These are phyloP conservation scores for Yamadazyma trypodendri DNA, from an alignment of 1,139 yeast species.

Conservation along the genomic window DNA sequence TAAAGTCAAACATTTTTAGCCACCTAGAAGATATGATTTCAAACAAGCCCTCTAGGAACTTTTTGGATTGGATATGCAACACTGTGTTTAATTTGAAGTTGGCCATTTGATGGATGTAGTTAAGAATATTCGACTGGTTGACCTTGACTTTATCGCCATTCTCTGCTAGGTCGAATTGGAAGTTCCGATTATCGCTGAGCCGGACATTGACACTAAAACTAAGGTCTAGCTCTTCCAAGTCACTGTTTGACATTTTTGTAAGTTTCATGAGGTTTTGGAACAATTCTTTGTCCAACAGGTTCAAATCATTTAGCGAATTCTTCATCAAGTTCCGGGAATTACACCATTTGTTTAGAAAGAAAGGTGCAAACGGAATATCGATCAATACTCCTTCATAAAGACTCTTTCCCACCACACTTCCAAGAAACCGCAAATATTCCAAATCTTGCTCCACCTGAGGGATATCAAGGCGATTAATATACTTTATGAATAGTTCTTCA, in stretches of 20 bases:
- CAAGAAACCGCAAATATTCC: slow-evolving; percentile 59
- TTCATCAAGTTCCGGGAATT: slow-evolving; percentile 32
- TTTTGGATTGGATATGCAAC: slow-evolving; percentile 55
- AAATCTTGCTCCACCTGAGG: slow-evolving; percentile 33
- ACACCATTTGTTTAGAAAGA: slow-evolving; percentile 76
- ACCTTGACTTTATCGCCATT: slow-evolving; percentile 59
- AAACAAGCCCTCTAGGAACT: slow-evolving; percentile 71
- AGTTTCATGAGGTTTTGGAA: slow-evolving; percentile 66
- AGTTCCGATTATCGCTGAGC: slow-evolving; percentile 22
- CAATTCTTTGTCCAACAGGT: slow-evolving; percentile 65
- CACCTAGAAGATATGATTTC: slow-evolving; percentile 69
- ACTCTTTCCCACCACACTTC: slow-evolving; percentile 85
- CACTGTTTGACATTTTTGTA: slow-evolving; percentile 53
- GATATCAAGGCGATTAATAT: slow-evolving; percentile 23
- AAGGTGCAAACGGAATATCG: slow-evolving; percentile 84
- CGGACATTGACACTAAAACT: slow-evolving; percentile 61
- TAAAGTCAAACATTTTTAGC: slow-evolving; percentile 82
- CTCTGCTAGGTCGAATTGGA: slow-evolving; percentile 57
- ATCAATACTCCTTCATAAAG: slow-evolving; percentile 80
- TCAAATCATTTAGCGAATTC: slow-evolving; percentile 76
- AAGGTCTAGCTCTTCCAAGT: slow-evolving; percentile 58
- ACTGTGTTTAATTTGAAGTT: slow-evolving; percentile 73
- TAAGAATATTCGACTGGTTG: slow-evolving; percentile 58
- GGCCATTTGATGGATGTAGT: slow-evolving; percentile 76
- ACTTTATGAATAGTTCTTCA: slow-evolving; percentile 49